Percentiles rank a stretch among this genome's conserved stretches.
Conservation (phyloP, 805 yeast species). For the Ogataea methylovora region DNA sequence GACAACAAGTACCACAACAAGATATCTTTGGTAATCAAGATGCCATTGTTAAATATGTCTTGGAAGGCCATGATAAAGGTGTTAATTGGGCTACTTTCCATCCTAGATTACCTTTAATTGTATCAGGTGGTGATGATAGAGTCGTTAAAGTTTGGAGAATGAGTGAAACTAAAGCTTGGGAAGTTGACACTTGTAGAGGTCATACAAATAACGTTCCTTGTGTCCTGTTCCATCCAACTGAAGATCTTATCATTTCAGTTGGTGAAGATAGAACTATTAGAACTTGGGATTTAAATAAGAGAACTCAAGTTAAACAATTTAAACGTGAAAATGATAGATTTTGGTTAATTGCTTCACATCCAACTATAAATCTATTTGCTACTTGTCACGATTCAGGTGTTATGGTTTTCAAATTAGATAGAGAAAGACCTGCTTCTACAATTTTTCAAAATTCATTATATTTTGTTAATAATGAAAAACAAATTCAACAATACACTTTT, state of each 20-base stretch:
- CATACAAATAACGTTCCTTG: constrained; percentile 90
- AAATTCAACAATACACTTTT: constrained; percentile 74
- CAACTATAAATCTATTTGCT: constrained; percentile 85
- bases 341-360: constrained; percentile 89
- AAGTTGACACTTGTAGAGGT: constrained; percentile 96
- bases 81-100: constrained; percentile 99
- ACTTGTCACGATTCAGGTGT: constrained; percentile 97
- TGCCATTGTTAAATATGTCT: constrained; percentile 88
- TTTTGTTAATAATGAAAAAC: constrained; percentile 77
- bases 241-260: constrained; percentile 86
- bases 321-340: constrained; percentile 91
- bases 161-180: constrained; percentile 98
- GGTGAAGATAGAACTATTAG: constrained; percentile 95
- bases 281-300: constrained; percentile 92
- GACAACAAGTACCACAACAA: constrained; percentile 71
- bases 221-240: constrained; percentile 87
- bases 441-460: constrained; percentile 64
- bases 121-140: constrained; percentile 94
- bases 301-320: constrained; percentile 90
- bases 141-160: constrained; percentile 94
- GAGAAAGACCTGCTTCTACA: constrained; percentile 93
- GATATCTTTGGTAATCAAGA: constrained; percentile 93
- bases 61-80: constrained; percentile 98
- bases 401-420: constrained; percentile 93
- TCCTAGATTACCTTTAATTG: constrained; percentile 90